Base-by-base conservation (phyloP, 768 basidiomycete genomes). In the Tremella fuciformis region DNA sequence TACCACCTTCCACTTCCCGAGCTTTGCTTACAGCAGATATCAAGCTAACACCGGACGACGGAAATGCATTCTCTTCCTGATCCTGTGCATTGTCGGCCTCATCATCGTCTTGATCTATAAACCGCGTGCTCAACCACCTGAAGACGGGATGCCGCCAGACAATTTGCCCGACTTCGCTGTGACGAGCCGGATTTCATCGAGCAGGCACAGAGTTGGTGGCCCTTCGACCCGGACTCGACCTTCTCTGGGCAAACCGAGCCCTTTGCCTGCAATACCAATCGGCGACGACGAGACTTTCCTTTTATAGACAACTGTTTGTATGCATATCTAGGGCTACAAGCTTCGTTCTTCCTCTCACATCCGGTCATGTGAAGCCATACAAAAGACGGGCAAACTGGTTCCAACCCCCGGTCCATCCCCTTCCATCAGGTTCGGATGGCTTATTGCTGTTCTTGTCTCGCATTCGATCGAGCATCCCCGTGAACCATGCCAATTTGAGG, bases 41-140 rank as follows among this genome's bases (percentile, higher is more conserved):
- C 96, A 99, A 79, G 87, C 87, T 72, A 91, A 88, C 71, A 91
- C 93, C 1, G 92, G 94, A 41, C 83, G 90, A 71, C 83, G 94
- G 78, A 86, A 88, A 75, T 91, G 91, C 77, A 98, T 99, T 57
- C 88, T 98, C 74, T 82, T 98, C 48, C 83, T 99, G 40, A 62
- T 97, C 48, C 83, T 99, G 38, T 83, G 94, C 73, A 93, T 98
- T 69, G 83, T 92, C 70, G 90, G 88, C 13, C 83, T 92, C 57
- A 83, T 94, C 69, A 69, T 97, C 62, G 84, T 92, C 50, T 83
- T 99, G 70, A 87, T 97, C 58, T 90, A 94, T 81, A 97, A 96
- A 80, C 91, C 93, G 44, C 86, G 85, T 21, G 6, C 42, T 47
- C 52, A 22, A 3, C 38, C 53, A 48, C 63, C 65, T 6, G 37